Evolutionary conservation across 345 rosid species (phyloP), one percentile per base, ranked within the genome.

Genomic region (Aethionema arabicum): DNA sequence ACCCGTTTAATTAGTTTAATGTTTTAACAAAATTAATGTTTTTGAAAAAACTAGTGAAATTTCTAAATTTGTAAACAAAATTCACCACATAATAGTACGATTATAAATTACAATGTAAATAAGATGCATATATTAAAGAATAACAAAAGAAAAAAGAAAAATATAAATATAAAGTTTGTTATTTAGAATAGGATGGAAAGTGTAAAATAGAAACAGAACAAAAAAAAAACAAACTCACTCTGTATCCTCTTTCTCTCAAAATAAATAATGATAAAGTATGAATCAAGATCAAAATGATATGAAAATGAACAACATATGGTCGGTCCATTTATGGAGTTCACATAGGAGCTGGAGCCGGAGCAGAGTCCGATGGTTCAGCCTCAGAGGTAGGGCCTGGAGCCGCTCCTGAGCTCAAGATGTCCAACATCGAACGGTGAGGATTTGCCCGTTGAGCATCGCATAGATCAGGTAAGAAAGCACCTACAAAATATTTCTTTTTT

Each of bases 401-500:
- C 0, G 52, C 83, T 3, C 95, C 88, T 0, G 88, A 80, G 83
- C 92, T 90, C 69, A 77, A 59, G 7, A 81, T 78, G 68, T 80
- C 91, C 12, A 78, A 8, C 99, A 90, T 85, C 3, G 84, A 78
- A 2, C 99, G 84, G 75, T 78, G 87, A 2, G 95, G 96, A 63
- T 84, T 82, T 65, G 46, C 55, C 9, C 87, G 76, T 8, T 80
- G 89, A 30, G 78, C 81, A 10, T 76, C 62, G 15, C 99, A 93
- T 0, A 93, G 77, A 45, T 87, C 90, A 5, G 97, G 97, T 78
- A 93, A 78, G 76, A 78, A 90, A 33, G 85, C 96, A 41, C 99
- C 99, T 93, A 83, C 79, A 67, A 21, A 21, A 21, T n/a, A n/a
- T n/a, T n/a, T n/a, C n/a, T n/a, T n/a, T n/a, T n/a, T n/a, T n/a